Evolutionary conservation across 148 eudicot species (phyloP), one percentile per base, ranked within the genome.

Genomic region (Agrostemma githago): DNA sequence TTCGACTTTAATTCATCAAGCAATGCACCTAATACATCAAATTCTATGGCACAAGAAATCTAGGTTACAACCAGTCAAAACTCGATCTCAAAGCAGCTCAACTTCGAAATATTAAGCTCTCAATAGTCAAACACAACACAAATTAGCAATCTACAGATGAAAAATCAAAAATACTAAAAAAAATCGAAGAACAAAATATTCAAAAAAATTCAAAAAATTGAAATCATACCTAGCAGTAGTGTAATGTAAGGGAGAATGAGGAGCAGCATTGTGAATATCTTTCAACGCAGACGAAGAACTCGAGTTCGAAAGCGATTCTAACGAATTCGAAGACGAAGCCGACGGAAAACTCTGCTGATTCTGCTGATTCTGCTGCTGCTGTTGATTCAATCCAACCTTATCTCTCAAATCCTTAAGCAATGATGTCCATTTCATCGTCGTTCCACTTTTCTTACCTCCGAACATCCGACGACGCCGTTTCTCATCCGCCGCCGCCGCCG

Each of bases 341-440:
- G 86, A 68, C 5, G 81, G 59, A 57, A 17, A 80, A 69, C 53
- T 53, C 11, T 54, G 76, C 17, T 59, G 72, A 12, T 51, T 34
- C 37, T 77, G 74, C 63, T 48, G 76, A 26, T 26, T 26, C 21
- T 46, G 70, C 51, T 73, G 83, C 41, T 77, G 66, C 42, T 65
- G 76, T 72, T 77, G 90, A 44, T 85, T 80, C 20, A 95, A 77
- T 9, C 99, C 99, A 2, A 67, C 71, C 19, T 67, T 67, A 17
- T 67, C 71, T 51, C 46, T 67, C 54, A 67, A 67, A 20, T 67
- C 71, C 44, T 67, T 67, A 67, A 67, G 71, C 71, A 67, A 67
- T 67, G 54, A 67, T 67, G 71, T 67, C 77, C 99, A 96, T 96
- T 92, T 96, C 97, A 92, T 96, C 92, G 87, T 89, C 81, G 76